phyloP scores from a whole-genome alignment of 2,329 filamentous ascomycete species.

The Tricladium varicosporioides region DNA sequence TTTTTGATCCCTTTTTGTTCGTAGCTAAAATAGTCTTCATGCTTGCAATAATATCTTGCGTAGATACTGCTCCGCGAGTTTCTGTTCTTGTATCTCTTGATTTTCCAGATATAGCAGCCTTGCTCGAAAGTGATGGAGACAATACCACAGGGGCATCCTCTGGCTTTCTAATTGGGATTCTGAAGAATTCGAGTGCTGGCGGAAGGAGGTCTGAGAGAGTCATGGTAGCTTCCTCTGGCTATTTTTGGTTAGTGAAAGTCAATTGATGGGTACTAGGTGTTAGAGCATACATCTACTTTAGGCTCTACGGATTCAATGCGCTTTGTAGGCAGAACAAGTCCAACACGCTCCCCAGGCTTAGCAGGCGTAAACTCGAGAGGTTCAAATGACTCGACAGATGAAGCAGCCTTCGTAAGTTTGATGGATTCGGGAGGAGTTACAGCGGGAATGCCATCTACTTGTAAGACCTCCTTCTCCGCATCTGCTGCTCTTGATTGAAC shows the following conservation, averaged over 20 bases:
- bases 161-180: slow-evolving; percentile 30
- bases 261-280: neutral
- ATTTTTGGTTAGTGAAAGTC: slow-evolving; percentile 15
- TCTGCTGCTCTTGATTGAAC: slow-evolving; percentile 7
- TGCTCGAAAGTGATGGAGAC: slow-evolving; percentile 28
- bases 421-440: too few relatives aligned
- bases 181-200: slow-evolving; percentile 29
- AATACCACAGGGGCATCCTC: slow-evolving; percentile 38
- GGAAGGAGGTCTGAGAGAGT: slow-evolving; percentile 28
- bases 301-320: too few relatives aligned
- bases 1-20: slow-evolving; percentile 48
- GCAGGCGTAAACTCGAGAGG: neutral
- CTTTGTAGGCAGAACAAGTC: slow-evolving; percentile 17
- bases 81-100: slow-evolving; percentile 37
- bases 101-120: slow-evolving; percentile 25
- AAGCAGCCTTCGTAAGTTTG: neutral
- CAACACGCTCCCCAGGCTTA: slow-evolving; percentile 11
- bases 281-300: too few relatives aligned
- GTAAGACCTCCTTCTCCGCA: neutral
- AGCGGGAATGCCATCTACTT: too few relatives aligned
- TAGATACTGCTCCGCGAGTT: slow-evolving; percentile 48
- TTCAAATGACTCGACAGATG: neutral
- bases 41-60: slow-evolving; percentile 47
- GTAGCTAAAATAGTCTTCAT: slow-evolving; percentile 47
- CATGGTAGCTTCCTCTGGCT: slow-evolving; percentile 27